phyloP scores from a whole-genome alignment of 2,329 filamentous ascomycete species.

The Microsporum audouinii region DNA sequence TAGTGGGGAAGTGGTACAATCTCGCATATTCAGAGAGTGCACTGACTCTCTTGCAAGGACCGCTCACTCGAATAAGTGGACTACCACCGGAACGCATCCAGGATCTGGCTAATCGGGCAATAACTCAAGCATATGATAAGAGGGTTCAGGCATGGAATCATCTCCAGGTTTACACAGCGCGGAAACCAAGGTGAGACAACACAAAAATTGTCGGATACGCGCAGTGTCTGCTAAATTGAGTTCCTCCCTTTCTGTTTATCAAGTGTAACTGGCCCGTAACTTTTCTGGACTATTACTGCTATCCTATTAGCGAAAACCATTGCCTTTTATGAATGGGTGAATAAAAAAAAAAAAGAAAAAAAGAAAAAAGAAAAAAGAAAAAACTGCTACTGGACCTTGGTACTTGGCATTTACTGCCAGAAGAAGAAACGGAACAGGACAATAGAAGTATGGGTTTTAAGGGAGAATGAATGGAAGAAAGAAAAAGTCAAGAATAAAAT shows the following conservation, averaged over 20 bases:
- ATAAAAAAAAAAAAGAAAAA: background rate
- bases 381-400: background rate
- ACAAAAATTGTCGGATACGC: background rate
- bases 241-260: background rate
- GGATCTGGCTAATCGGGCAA: constrained; percentile 51
- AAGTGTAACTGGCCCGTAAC: constrained; percentile 4
- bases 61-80: constrained; percentile 54
- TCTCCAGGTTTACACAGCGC: constrained; percentile 35
- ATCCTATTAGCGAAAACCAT: background rate
- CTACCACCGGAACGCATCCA: constrained; percentile 54
- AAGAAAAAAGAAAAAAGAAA: background rate
- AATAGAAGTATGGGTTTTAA: background rate
- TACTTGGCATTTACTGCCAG: background rate
- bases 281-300: background rate
- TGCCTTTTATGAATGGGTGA: background rate
- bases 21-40: constrained; percentile 62
- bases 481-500: background rate
- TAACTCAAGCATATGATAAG: constrained; percentile 56
- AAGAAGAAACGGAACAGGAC: background rate
- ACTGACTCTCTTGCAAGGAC: constrained; percentile 60
- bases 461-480: background rate
- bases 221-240: constrained; percentile 2
- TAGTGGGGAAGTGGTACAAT: constrained; percentile 74
- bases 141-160: constrained; percentile 59
- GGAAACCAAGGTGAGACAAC: constrained; percentile 23